A percentile compares a stretch with the other conserved stretches of the same genome.
Conservation (phyloP, 768 basidiomycete species). For the Cubamyces lactineus region DNA sequence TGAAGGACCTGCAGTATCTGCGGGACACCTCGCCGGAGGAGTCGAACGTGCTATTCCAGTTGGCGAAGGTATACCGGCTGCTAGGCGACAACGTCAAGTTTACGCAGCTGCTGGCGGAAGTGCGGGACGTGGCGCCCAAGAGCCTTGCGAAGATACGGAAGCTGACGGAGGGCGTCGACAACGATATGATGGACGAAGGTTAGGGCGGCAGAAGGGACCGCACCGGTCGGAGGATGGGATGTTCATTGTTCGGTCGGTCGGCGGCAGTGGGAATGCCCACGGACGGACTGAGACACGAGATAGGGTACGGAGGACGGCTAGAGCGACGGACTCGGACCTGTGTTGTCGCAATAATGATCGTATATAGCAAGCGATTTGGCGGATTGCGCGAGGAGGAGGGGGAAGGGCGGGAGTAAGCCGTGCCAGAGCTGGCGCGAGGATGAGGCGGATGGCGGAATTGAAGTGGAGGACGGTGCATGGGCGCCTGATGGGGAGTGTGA, state of each 20-base stretch:
- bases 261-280: background rate
- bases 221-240: slow-evolving; percentile 17
- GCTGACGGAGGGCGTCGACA: slow-evolving; percentile 65
- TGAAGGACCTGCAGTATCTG: slow-evolving; percentile 79
- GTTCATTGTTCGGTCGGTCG: background rate
- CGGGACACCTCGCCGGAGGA: slow-evolving; percentile 88
- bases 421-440: slow-evolving; percentile 5
- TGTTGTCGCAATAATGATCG: slow-evolving; percentile 5
- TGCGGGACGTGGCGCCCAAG: slow-evolving; percentile 94
- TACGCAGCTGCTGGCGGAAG: slow-evolving; percentile 83
- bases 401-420: background rate
- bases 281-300: background rate
- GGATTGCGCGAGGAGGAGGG: slow-evolving; percentile 11
- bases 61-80: slow-evolving; percentile 88
- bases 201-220: slow-evolving; percentile 7
- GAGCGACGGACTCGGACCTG: background rate
- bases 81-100: slow-evolving; percentile 79
- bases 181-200: slow-evolving; percentile 59
- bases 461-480: background rate
- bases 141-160: slow-evolving; percentile 82
- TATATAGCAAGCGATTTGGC: background rate
- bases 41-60: slow-evolving; percentile 94
- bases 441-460: slow-evolving; percentile 10
- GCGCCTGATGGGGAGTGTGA: background rate
- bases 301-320: background rate